phyloP scores from a whole-genome alignment of 495 filamentous ascomycete genomes.

The Oidiodendron maius region DNA sequence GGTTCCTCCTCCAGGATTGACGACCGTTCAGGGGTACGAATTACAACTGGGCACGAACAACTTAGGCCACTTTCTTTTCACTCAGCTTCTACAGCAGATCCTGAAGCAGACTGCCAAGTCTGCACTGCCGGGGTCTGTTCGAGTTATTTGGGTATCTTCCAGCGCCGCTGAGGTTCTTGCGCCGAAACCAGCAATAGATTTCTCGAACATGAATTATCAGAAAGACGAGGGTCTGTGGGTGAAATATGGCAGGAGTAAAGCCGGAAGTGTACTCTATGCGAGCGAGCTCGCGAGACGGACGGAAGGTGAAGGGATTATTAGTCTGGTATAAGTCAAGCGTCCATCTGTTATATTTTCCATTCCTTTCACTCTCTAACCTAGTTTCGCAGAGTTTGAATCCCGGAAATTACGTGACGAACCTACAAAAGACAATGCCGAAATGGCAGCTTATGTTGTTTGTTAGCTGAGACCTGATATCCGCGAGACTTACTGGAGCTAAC shows the following conservation, averaged over 20 bases:
- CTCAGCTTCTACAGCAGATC: constrained; percentile 34
- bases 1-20: constrained; percentile 36
- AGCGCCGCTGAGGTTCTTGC: constrained; percentile 24
- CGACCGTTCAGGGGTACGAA: constrained; percentile 28
- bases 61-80: constrained; percentile 37
- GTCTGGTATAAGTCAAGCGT: too few species aligned
- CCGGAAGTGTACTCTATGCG: constrained; percentile 29
- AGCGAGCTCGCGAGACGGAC: constrained; percentile 29
- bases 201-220: constrained; percentile 27
- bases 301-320: constrained; percentile 24
- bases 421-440: constrained; percentile 37
- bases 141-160: constrained; percentile 38
- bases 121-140: constrained; percentile 27
- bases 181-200: constrained; percentile 27
- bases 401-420: constrained; percentile 33
- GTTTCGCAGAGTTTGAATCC: too few species aligned
- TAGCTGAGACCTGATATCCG: constrained; percentile 24
- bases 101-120: constrained; percentile 30
- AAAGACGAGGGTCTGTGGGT: constrained; percentile 3
- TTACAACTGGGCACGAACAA: constrained; percentile 37
- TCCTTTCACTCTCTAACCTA: too few species aligned
- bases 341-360: too few species aligned
- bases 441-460: constrained; percentile 4
- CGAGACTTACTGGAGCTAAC: too few species aligned
- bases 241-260: constrained; percentile 36